Conservation (phyloP, 2,329 filamentous ascomycete species). For the Venturia nashicola region DNA sequence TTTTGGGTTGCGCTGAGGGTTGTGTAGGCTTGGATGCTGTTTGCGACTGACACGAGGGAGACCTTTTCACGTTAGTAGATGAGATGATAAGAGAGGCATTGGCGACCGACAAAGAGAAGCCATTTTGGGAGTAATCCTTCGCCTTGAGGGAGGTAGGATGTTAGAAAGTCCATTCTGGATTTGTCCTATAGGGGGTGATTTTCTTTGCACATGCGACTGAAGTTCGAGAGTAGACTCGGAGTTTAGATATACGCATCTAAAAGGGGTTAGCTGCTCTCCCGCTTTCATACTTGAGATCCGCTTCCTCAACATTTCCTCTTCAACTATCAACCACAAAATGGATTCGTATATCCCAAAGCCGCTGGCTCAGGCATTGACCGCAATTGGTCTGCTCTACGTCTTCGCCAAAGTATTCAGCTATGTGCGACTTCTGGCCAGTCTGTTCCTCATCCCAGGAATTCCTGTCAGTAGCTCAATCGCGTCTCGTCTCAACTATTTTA, state of each 20-base stretch:
- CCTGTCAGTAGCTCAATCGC: constrained; percentile 24
- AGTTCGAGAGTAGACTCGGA: neutral
- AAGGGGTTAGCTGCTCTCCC: neutral
- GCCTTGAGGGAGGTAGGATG: constrained; percentile 29
- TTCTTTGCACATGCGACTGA: neutral
- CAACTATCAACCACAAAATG: constrained; percentile 5
- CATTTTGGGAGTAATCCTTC: constrained; percentile 49
- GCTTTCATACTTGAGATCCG: neutral
- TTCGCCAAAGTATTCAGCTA: constrained; percentile 31
- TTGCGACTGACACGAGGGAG: constrained; percentile 69
- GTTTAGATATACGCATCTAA: neutral
- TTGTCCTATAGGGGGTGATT: neutral
- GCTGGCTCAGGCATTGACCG: constrained; percentile 16
- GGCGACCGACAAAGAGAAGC: constrained; percentile 46
- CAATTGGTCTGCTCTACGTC: constrained; percentile 26
- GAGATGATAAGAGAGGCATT: constrained; percentile 2
- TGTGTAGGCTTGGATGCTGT: constrained; percentile 71
- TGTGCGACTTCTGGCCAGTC: constrained; percentile 32
- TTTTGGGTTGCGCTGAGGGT: constrained; percentile 75
- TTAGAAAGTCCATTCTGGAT: constrained; percentile 20
- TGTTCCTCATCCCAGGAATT: constrained; percentile 36
- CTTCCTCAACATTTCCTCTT: constrained; percentile 1
- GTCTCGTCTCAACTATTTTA: constrained; percentile 9
- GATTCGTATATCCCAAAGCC: neutral
- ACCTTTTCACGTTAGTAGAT: constrained; percentile 41